These are phyloP conservation scores for Begonia peltatifolia DNA, from an alignment of 306 rosid species.

Conservation along the genomic window DNA sequence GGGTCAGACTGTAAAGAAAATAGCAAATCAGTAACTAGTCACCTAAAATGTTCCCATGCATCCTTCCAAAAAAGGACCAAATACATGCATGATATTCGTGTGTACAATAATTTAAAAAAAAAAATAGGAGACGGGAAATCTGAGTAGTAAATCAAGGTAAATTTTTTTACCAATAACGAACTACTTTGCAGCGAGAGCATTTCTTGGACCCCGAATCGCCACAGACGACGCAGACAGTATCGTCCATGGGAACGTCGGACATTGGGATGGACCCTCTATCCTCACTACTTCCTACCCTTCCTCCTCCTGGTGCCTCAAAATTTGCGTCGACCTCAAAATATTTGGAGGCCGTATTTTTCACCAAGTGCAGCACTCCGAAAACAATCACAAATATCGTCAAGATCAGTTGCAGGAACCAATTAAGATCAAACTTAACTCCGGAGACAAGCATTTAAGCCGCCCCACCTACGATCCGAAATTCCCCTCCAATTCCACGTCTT, in stretches of 20 bases:
- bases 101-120: too few species aligned
- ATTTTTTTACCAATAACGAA: slow-evolving; percentile 54
- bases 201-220: slow-evolving; percentile 25
- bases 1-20: background rate
- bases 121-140: background rate
- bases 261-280: slow-evolving; percentile 29
- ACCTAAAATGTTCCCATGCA: background rate
- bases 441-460: slow-evolving; percentile 72
- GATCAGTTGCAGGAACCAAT: slow-evolving; percentile 63
- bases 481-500: slow-evolving; percentile 19
- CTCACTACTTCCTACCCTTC: slow-evolving; percentile 16
- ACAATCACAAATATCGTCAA: slow-evolving; percentile 28
- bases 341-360: slow-evolving; percentile 71
- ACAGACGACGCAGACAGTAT: slow-evolving; percentile 45
- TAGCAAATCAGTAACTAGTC: slow-evolving; percentile 1
- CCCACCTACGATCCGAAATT: slow-evolving; percentile 20
- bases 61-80: too few species aligned
- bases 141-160: background rate
- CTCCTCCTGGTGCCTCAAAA: slow-evolving; percentile 29
- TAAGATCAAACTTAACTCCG: slow-evolving; percentile 69
- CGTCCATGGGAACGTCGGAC: slow-evolving; percentile 30
- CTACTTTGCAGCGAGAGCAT: slow-evolving; percentile 84
- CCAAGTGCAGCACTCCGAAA: slow-evolving; percentile 41
- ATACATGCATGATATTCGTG: too few species aligned
- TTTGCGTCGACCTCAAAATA: slow-evolving; percentile 82